phyloP scores from a whole-genome alignment of 1,284 basidiomycete genomes.

The Apiotrichum domesticum region DNA sequence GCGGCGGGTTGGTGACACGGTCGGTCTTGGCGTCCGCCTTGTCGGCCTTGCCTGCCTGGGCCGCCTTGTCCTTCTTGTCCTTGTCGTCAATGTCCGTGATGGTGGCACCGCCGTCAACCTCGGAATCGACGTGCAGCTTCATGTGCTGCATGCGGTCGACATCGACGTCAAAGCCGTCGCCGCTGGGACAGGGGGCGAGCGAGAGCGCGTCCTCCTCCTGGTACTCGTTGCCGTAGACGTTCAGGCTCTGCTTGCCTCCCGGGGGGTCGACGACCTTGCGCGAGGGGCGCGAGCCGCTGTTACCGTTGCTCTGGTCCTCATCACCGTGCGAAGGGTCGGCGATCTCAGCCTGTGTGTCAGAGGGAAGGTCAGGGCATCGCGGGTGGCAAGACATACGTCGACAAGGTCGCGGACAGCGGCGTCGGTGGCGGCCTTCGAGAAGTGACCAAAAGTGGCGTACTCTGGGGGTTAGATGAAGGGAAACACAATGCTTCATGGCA shows the following conservation, averaged over 20 bases:
- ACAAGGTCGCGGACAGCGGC: slow-evolving; percentile 46
- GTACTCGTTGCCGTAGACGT: slow-evolving; percentile 41
- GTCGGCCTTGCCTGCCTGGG: too few relatives aligned
- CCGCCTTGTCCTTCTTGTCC: background rate
- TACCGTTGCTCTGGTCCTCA: slow-evolving; percentile 25
- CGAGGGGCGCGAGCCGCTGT: slow-evolving; percentile 32
- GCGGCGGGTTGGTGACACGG: slow-evolving; percentile 33
- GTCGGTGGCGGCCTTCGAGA: slow-evolving; percentile 44
- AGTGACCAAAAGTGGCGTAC: slow-evolving; percentile 46
- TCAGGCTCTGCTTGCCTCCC: slow-evolving; percentile 39
- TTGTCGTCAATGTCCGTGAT: slow-evolving; percentile 28
- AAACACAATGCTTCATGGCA: background rate
- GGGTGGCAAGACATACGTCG: slow-evolving; percentile 29
- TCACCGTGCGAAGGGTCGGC: slow-evolving; percentile 37
- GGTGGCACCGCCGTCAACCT: slow-evolving; percentile 32
- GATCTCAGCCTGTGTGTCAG: slow-evolving; percentile 39
- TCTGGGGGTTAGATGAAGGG: slow-evolving; percentile 25
- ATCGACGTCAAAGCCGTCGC: slow-evolving; percentile 39
- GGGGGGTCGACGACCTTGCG: slow-evolving; percentile 45
- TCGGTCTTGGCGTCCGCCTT: background rate
- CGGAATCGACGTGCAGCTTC: slow-evolving; percentile 41
- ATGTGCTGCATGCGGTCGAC: slow-evolving; percentile 40
- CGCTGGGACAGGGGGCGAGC: slow-evolving; percentile 38
- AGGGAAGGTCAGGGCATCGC: background rate
- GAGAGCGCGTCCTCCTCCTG: slow-evolving; percentile 44